Evolutionary conservation across 257 asterid genomes (phyloP), one percentile per base, ranked within the genome.

Genomic region (Rauvolfia tetraphylla): DNA sequence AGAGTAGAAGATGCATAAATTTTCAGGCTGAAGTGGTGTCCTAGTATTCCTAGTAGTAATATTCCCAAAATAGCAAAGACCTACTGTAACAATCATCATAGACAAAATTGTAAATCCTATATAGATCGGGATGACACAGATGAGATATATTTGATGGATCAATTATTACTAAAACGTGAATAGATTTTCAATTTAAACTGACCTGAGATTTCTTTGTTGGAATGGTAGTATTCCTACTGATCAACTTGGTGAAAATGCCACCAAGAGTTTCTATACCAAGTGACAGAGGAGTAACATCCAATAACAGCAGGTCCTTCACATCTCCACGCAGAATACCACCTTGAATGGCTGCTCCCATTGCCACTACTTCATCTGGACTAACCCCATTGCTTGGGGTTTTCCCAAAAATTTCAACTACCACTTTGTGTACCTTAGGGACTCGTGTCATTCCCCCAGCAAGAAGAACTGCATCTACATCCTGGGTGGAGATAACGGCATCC

Each of bases 321-420:
- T 89, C 95, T 73, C 96, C 96, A 7, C 94, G 91, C 29, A 89
- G 92, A 17, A 91, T 91, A 44, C 92, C 96, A 34, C 96, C 96
- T 79, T 91, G 95, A 48, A 91, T 87, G 36, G 96, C 96, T 71
- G 96, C 96, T 38, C 96, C 96, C 96, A 91, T 91, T 49, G 95
- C 92, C 77, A 91, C 96, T 7, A 95, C 95, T 81, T 91, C 96
- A 57, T 91, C 96, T 3, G 96, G 96, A 70, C 89, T 91, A 72
- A 89, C 96, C 9, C 96, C 95, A 77, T 91, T 91, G 88, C 96
- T 91, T 10, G 96, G 94, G 68, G 85, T 74, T 86, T 89, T 91
- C 68, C 92, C 93, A 41, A 91, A 91, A 78, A 91, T 91, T 63
- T 85, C 90, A n/a, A 87, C 46, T 71, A 91, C 96, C 3, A 91